Conservation (phyloP, 2,329 filamentous ascomycete genomes). For the Ophiostoma piceae region DNA sequence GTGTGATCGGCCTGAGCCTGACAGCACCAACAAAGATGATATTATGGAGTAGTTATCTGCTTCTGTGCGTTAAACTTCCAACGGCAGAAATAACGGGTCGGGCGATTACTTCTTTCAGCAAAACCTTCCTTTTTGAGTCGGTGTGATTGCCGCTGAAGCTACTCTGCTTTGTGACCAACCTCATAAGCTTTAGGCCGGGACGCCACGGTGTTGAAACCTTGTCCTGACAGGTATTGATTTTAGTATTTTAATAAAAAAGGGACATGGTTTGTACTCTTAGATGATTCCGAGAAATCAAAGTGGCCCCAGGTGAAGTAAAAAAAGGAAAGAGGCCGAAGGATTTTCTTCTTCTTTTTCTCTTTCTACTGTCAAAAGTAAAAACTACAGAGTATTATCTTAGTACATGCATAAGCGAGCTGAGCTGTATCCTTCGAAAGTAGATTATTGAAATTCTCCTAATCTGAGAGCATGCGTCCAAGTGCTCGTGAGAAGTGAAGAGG, state of each 20-base stretch:
- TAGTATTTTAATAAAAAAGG: too few relatives aligned
- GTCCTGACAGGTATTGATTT: too few relatives aligned
- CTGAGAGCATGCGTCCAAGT: too few relatives aligned
- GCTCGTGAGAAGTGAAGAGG: too few relatives aligned
- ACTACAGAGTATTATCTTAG: too few relatives aligned
- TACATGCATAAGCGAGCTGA: neutral
- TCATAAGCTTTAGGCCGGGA: neutral
- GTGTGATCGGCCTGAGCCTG: slow-evolving; percentile 4
- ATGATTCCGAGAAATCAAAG: too few relatives aligned
- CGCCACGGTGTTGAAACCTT: too few relatives aligned
- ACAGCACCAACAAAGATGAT: neutral
- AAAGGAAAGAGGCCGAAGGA: too few relatives aligned
- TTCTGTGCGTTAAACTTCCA: neutral
- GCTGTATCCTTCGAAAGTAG: neutral
- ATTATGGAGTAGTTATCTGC: neutral
- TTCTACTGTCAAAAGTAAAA: too few relatives aligned
- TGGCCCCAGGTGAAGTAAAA: too few relatives aligned
- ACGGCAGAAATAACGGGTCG: neutral
- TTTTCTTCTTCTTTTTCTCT: too few relatives aligned
- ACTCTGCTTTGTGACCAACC: neutral
- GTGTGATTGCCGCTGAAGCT: neutral
- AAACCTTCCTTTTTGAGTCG: neutral
- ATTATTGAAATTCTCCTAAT: neutral
- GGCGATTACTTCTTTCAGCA: neutral
- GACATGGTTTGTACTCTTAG: too few relatives aligned